Conservation (phyloP, 2,329 filamentous ascomycete species). For the Orbilia brochopaga region DNA sequence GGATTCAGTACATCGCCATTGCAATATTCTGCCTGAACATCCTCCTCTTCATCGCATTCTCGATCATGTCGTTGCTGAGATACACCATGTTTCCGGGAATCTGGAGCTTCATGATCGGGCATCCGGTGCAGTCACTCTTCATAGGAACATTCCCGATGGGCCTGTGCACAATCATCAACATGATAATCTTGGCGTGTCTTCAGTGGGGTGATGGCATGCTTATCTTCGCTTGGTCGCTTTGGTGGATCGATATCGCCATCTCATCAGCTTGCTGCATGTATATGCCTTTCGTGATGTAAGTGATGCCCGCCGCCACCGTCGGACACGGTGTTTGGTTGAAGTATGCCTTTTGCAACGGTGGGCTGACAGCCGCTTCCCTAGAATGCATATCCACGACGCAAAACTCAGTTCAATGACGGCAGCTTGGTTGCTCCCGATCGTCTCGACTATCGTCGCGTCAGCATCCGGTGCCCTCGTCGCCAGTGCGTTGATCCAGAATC, state of each 20-base stretch:
- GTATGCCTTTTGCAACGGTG: conserved; percentile 6
- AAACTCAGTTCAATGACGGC: conserved; percentile 68
- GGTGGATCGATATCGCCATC: conserved; percentile 66
- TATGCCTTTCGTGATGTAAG: conserved; percentile 67
- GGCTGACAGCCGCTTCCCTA: neutral
- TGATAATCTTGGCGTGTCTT: conserved; percentile 68
- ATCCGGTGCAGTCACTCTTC: conserved; percentile 72
- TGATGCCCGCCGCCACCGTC: conserved; percentile 5
- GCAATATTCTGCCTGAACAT: conserved; percentile 68
- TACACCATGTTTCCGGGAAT: conserved; percentile 71
- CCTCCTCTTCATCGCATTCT: conserved; percentile 65
- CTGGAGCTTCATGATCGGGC: conserved; percentile 70
- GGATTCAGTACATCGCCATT: conserved; percentile 67
- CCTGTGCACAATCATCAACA: conserved; percentile 71
- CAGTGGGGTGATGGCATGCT: conserved; percentile 68
- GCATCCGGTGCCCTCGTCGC: conserved; percentile 70
- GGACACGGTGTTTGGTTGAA: neutral
- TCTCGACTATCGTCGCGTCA: conserved; percentile 70
- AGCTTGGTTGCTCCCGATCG: conserved; percentile 70
- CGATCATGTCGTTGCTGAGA: conserved; percentile 65
- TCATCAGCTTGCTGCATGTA: conserved; percentile 65
- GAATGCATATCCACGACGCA: conserved; percentile 58
- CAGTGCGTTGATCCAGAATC: conserved; percentile 62
- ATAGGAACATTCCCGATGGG: conserved; percentile 73
- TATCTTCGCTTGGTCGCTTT: conserved; percentile 65